These are phyloP conservation scores for Cyphellophora attinorum DNA, from an alignment of 2,329 filamentous ascomycete genomes.

Conservation along the genomic window DNA sequence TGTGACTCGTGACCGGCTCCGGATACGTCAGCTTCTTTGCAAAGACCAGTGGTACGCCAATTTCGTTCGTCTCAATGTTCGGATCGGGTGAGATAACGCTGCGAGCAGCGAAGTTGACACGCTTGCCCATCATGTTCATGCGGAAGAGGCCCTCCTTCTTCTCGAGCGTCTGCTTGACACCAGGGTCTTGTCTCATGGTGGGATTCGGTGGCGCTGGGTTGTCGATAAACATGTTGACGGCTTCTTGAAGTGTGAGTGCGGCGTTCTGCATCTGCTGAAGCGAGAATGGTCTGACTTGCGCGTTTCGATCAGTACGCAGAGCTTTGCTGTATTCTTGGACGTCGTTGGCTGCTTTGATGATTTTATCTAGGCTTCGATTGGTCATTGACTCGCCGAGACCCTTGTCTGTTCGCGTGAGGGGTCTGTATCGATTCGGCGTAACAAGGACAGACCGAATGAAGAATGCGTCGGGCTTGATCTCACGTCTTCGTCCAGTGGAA, in stretches of 20 bases:
- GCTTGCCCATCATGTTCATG: conserved; percentile 99
- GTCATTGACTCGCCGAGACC: conserved; percentile 80
- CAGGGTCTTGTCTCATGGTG: conserved; percentile 75
- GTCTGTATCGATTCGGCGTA: conserved; percentile 83
- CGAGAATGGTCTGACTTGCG: conserved; percentile 30
- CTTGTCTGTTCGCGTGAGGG: conserved; percentile 72
- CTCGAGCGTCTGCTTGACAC: conserved; percentile 94
- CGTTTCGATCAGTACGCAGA: conserved; percentile 28
- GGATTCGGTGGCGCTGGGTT: conserved; percentile 75
- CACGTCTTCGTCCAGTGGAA: conserved; percentile 54
- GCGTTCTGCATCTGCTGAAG: conserved; percentile 64
- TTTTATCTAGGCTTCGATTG: conserved; percentile 78
- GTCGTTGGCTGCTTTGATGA: conserved; percentile 64
- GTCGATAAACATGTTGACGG: conserved; percentile 88
- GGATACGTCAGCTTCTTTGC: conserved; percentile 93
- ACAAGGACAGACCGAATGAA: conserved; percentile 81
- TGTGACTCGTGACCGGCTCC: conserved; percentile 93
- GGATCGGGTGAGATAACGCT: conserved; percentile 97
- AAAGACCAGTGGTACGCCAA: conserved; percentile 96
- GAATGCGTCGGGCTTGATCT: conserved; percentile 79
- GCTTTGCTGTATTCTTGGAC: conserved; percentile 51
- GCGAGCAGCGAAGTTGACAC: conserved; percentile 94
- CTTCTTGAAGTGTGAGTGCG: conserved; percentile 76
- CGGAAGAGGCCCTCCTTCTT: conserved; percentile 98
- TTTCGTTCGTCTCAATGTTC: conserved; percentile 98